Base-by-base conservation (phyloP, 768 basidiomycete genomes). In the Trametes cinnabarina region DNA sequence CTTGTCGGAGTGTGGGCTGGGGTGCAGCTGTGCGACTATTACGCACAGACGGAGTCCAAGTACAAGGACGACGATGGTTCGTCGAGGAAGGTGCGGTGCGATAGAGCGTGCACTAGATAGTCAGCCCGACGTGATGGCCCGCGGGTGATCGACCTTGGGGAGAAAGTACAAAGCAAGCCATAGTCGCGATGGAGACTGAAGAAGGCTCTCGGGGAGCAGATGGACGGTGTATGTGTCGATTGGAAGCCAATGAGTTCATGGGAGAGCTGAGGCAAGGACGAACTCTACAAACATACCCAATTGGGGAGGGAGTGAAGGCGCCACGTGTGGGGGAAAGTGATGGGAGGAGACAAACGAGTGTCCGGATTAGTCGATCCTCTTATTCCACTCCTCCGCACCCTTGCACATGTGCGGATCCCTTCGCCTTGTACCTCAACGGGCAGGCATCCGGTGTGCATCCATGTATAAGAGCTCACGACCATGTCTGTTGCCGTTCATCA, bases 341-440 rank as follows among this genome's bases (percentile, higher is more conserved):
- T 32, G 30, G 20, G 43, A 44, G 30, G 51, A 42, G 25, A 69
- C 66, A 70, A 70, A 63, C 69, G 56, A 64, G 28, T 43, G 23
- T 56, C 69, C 69, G 46, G 56, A 67, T 67, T 34, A 50, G 67
- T 64, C 49, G 51, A 32, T 70, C 61, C 66, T 66, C 69, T 70
- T 70, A 68, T 70, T 63, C 67, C 66, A 47, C 37, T 37, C 34
- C 46, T 35, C 60, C 67, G n/a, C n/a, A n/a, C n/a, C n/a, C n/a
- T n/a, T n/a, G n/a, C n/a, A n/a, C n/a, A 63, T 64, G 62, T 53
- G 64, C 61, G 32, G 17, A n/a, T 15, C 22, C 49, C 32, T 12
- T 17, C 44, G 34, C 66, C 57, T 67, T 66, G 62, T 70, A 25
- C 68, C 66, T 63, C 23, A 60, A 60, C 40, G 47, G 63, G 64